Conservation (phyloP, 106 monocot genomes). For the Phalaenopsis aphrodite region DNA sequence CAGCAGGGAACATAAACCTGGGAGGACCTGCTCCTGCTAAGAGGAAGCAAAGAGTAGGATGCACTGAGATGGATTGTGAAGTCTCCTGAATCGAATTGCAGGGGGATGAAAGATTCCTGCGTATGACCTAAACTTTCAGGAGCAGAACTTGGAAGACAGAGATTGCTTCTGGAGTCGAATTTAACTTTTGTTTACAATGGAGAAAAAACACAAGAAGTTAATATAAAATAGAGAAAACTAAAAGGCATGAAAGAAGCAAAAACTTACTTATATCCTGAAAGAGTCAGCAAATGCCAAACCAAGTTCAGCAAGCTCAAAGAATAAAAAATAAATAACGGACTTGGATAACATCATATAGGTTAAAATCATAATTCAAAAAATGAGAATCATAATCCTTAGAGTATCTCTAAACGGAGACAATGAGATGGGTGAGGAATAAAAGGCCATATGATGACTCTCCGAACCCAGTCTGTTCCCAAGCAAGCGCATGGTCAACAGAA, state of each 20-base stretch:
- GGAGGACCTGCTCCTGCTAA: no score
- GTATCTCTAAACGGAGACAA: neutral
- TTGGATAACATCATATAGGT: no score
- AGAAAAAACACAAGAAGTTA: neutral
- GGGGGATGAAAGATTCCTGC: no score
- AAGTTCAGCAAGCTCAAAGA: neutral
- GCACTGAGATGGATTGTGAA: no score
- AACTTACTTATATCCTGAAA: neutral
- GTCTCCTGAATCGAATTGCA: no score
- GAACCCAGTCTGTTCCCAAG: no score
- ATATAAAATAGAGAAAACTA: neutral
- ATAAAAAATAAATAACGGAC: neutral
- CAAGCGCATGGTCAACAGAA: neutral
- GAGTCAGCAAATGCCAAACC: neutral
- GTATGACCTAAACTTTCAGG: no score
- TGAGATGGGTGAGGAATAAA: neutral
- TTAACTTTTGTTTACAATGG: neutral
- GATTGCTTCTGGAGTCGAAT: neutral
- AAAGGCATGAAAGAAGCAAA: neutral
- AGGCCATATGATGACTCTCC: no score
- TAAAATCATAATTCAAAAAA: neutral
- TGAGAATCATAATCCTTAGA: neutral
- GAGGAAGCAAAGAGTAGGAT: no score
- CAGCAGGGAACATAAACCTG: no score
- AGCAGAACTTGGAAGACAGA: neutral